Conservation (phyloP, 106 monocot genomes). For the Dactylorhiza incarnata region DNA sequence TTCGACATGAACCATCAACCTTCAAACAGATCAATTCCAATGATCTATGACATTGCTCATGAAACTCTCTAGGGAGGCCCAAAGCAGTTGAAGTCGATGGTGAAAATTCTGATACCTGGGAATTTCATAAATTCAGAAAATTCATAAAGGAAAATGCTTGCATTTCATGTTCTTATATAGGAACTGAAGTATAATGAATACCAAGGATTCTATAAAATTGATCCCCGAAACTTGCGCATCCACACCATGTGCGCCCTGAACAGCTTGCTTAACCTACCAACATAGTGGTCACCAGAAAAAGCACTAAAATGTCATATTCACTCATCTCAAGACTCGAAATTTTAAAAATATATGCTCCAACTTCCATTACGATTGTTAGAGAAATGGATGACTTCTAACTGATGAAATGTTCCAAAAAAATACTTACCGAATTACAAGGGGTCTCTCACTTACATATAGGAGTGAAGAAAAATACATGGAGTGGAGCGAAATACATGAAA, state of each 20-base stretch:
- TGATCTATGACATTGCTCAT: slow-evolving; percentile 60
- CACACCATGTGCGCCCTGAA: slow-evolving; percentile 57
- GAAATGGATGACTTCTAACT: too few species aligned
- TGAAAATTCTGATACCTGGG: slow-evolving; percentile 89
- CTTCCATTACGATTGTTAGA: too few species aligned
- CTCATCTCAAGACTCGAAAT: not conserved
- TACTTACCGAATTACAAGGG: not conserved
- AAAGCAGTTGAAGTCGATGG: slow-evolving; percentile 69
- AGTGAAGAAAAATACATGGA: not conserved
- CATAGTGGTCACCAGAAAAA: not conserved
- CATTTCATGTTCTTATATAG: not conserved
- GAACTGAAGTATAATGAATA: slow-evolving; percentile 23
- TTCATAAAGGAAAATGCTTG: not conserved
- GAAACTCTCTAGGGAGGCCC: slow-evolving; percentile 82
- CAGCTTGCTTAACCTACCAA: slow-evolving; percentile 67
- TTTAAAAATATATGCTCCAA: not conserved
- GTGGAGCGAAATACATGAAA: not conserved
- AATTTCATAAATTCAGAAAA: slow-evolving; percentile 6
- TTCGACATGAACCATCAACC: slow-evolving; percentile 28
- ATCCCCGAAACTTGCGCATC: slow-evolving; percentile 63
- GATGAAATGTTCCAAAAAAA: too few species aligned
- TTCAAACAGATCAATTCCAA: slow-evolving; percentile 74
- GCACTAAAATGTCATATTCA: not conserved
- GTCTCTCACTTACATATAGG: not conserved
- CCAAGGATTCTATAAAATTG: slow-evolving; percentile 80